Base-by-base conservation (phyloP, 192 early-diverging fungal species). In the Chytriomyces hyalinus region DNA sequence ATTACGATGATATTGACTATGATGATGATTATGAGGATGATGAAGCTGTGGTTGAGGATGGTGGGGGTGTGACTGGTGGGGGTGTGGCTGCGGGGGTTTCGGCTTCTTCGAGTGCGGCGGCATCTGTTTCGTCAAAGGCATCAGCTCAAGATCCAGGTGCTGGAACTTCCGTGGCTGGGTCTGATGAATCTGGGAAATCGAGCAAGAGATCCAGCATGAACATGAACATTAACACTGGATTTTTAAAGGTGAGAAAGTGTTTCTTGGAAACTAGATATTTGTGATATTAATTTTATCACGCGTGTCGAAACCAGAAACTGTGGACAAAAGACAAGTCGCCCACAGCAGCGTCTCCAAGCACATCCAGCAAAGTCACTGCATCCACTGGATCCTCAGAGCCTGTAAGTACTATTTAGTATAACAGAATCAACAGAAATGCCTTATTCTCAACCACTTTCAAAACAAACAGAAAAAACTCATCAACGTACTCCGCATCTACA, bases 401-500 rank as follows among this genome's bases (percentile, higher is more conserved):
- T 17, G n/a, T 28, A 64, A 17, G 26, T 28, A 11, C 1, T 11
- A 28, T 17, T 11, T 11, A 0, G 10, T 28, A 17, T 0, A 3
- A 17, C 62, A 17, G 4, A 17, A 9, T 28, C 11, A 17, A 26
- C 24, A 64, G 10, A 17, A 67, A 47, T 67, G 4, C 66, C 46
- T 5, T 65, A 65, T 36, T 65, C 20, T 48, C 17, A 68, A 68
- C 8, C 48, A 24, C 47, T 7, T 13, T 4, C 15, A 24, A 26
- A 6, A 24, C 11, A 53, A 65, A 46, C 53, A 80, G 77, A 67
- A 48, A 43, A 82, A 85, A 60, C 80, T 81, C 7, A 84, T 86
- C 70, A 86, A 79, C 71, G 81, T 86, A 44, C 73, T 86, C n/a
- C 75, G 85, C 11, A 84, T 86, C 7, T 86, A 80, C 45, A 82